Evolutionary conservation across 129 eudicot genomes (phyloP), one percentile per base, ranked within the genome.

Genomic region (Oenanthe sinensis): DNA sequence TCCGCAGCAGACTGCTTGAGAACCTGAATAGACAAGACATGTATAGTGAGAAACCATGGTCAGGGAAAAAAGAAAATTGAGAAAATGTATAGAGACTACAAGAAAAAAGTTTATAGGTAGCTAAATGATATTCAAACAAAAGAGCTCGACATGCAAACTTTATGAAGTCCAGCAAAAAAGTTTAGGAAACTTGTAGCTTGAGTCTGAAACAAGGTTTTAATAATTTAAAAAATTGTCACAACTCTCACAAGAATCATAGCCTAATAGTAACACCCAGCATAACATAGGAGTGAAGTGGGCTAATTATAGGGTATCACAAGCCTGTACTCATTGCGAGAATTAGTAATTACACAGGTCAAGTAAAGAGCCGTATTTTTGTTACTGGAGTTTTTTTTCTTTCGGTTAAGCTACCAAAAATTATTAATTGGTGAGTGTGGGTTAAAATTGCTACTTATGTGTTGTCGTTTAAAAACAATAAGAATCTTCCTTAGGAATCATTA

Each of bases 1-100:
- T 90, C 97, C 39, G 82, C 85, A 3, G 92, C 90, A 22, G 94
- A 87, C 63, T 81, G 87, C 81, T 88, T 92, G 81, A 90, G 82
- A 46, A 90, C 84, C 88, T 90, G 93, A 84, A 81, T 11, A 71
- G 30, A 79, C 1, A 79, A 72, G 63, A 62, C 62, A 69, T 14
- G 44, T 47, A 28, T 17, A 3, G 37, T 33, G 8, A 69, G 42
- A 69, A 30, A 15, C 44, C 44, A 37, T 37, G 42, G 30, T 22
- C 30, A 58, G 65, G 30, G 13, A 24, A 58, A 10, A 58, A 22
- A n/a, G 14, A 10, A 8, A 58, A 20, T 8, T 58, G 14, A 12
- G 65, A 22, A 55, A 58, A 50, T 17, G 12, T 8, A 58, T 22
- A 8, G 30, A 22, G n/a, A n/a, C 65, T 22, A 58, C 65, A 22